Evolutionary conservation across 2,329 filamentous ascomycete species (phyloP).

Genomic region (Diaporthe amygdali): DNA sequence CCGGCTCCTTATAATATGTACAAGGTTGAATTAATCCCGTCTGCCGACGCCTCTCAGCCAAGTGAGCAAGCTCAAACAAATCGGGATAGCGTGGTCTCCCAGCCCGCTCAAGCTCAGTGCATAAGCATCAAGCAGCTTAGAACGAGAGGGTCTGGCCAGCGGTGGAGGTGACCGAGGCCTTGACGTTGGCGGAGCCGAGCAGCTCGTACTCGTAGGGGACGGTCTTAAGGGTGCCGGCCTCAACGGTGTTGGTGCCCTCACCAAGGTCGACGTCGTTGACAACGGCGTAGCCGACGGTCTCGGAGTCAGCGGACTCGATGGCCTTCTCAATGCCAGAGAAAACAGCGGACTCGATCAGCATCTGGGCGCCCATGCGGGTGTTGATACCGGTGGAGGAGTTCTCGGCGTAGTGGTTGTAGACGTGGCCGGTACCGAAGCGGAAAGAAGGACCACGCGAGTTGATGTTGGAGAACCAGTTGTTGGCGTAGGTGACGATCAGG

Average conservation of each 20-base stretch:
- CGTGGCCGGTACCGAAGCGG: conserved; percentile 70
- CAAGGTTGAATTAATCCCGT: conserved; percentile 8
- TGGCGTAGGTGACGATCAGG: conserved; percentile 67
- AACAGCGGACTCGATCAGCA: conserved; percentile 62
- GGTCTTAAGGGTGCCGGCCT: conserved; percentile 53
- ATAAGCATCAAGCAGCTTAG: conserved; percentile 27
- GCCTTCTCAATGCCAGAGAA: conserved; percentile 46
- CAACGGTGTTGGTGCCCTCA: conserved; percentile 51
- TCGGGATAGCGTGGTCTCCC: not conserved
- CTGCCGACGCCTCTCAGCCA: not conserved
- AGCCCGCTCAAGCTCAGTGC: not conserved
- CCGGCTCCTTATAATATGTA: conserved; percentile 15
- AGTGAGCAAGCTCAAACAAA: not conserved
- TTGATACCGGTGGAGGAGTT: conserved; percentile 54
- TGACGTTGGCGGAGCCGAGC: conserved; percentile 53
- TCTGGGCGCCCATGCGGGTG: conserved; percentile 60
- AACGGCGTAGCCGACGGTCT: conserved; percentile 46
- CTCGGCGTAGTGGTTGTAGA: conserved; percentile 51
- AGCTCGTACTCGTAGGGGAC: conserved; percentile 60
- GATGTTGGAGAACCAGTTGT: conserved; percentile 68
- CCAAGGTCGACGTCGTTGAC: conserved; percentile 50
- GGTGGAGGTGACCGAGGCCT: conserved; percentile 44
- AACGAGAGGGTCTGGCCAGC: conserved; percentile 45
- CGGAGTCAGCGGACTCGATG: conserved; percentile 46
- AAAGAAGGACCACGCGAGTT: conserved; percentile 67